Percentiles rank a stretch among this genome's conserved stretches.
Conservation (phyloP, 306 rosid genomes). For the Quillaja saponaria region DNA sequence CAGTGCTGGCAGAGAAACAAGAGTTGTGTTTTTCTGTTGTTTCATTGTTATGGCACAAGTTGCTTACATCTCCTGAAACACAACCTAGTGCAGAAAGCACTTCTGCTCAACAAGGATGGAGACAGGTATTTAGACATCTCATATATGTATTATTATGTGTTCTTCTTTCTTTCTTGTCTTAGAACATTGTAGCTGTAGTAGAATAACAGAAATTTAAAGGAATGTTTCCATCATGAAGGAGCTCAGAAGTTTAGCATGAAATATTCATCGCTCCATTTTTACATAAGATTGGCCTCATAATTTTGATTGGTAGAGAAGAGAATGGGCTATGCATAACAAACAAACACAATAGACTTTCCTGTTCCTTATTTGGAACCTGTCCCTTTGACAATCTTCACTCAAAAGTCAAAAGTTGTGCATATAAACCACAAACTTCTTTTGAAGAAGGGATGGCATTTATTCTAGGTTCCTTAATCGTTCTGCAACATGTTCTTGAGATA, state of each 20-base stretch:
- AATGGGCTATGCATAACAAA: too few relatives aligned
- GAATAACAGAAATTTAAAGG: background rate
- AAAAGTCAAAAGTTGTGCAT: too few relatives aligned
- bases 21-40: slow-evolving; percentile 93
- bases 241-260: background rate
- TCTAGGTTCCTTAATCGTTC: too few relatives aligned
- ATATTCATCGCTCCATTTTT: too few relatives aligned
- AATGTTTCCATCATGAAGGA: background rate
- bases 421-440: too few relatives aligned
- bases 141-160: slow-evolving; percentile 6
- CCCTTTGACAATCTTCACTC: too few relatives aligned
- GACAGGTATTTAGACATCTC: slow-evolving; percentile 62
- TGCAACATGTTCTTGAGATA: too few relatives aligned
- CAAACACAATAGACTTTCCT: too few relatives aligned
- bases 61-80: slow-evolving; percentile 91
- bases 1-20: slow-evolving; percentile 80
- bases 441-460: too few relatives aligned
- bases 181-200: slow-evolving; percentile 15
- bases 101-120: slow-evolving; percentile 99
- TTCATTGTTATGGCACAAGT: slow-evolving; percentile 91
- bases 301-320: too few relatives aligned
- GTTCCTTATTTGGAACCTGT: too few relatives aligned
- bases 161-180: slow-evolving; percentile 13
- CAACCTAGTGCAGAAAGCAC: slow-evolving; percentile 92
- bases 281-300: too few relatives aligned